Evolutionary conservation across 2,329 filamentous ascomycete genomes (phyloP).

Genomic region (Pseudogymnoascus sp.): DNA sequence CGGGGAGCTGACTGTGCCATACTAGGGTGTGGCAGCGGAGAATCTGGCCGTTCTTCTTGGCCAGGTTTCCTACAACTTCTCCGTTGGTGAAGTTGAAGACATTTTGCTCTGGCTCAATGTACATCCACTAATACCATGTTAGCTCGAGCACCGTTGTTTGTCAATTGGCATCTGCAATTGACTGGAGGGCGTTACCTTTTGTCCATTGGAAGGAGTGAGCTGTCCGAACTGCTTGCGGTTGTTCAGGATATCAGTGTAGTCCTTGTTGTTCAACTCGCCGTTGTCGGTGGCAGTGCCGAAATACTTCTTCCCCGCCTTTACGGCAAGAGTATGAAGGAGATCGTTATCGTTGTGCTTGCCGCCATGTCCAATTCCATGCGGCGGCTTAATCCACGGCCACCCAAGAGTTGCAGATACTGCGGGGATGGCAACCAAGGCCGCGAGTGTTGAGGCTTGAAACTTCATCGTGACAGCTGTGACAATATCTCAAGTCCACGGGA

Average conservation of each 20-base stretch:
- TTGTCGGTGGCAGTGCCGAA: constrained; percentile 54
- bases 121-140: constrained; percentile 40
- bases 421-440: constrained; percentile 14
- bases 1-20: constrained; percentile 45
- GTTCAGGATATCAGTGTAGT: constrained; percentile 48
- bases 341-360: background rate
- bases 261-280: constrained; percentile 40
- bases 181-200: constrained; percentile 32
- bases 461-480: constrained; percentile 13
- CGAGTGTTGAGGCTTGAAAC: constrained; percentile 12
- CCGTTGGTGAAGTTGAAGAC: constrained; percentile 51
- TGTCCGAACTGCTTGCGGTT: constrained; percentile 53
- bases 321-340: constrained; percentile 34
- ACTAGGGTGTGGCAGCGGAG: constrained; percentile 56
- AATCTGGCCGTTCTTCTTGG: constrained; percentile 40
- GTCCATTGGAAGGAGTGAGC: constrained; percentile 55
- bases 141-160: background rate
- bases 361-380: background rate
- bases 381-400: background rate
- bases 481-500: background rate
- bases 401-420: background rate
- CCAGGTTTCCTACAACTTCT: constrained; percentile 43
- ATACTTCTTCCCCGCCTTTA: constrained; percentile 45
- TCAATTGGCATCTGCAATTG: constrained; percentile 27
- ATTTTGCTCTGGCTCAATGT: constrained; percentile 47